These are phyloP conservation scores for Populus davidiana DNA, from an alignment of 345 rosid genomes.

Conservation along the genomic window DNA sequence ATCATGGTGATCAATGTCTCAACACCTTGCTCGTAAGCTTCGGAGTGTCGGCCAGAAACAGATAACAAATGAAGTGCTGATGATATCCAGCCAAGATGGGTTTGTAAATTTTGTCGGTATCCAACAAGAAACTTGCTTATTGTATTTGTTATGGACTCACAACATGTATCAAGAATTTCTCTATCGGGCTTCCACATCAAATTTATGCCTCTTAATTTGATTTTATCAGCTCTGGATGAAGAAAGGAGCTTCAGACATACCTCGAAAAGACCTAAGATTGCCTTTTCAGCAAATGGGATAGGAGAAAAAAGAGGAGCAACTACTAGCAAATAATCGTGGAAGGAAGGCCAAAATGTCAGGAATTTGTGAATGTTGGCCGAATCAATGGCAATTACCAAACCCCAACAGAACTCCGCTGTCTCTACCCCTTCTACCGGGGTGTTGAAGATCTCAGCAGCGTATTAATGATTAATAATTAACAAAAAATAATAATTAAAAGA, in stretches of 20 bases:
- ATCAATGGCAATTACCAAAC: conserved; percentile 47
- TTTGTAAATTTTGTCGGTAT: conserved; percentile 56
- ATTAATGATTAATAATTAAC: too few species aligned
- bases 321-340: conserved; percentile 55
- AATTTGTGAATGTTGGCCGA: conserved; percentile 56
- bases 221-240: conserved; percentile 40
- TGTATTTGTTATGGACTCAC: conserved; percentile 52
- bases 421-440: conserved; percentile 90
- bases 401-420: conserved; percentile 83
- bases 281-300: conserved; percentile 75
- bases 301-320: conserved; percentile 84
- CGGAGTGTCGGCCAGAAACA: conserved; percentile 61
- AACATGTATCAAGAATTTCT: conserved; percentile 71
- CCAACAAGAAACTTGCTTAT: conserved; percentile 59
- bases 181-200: conserved; percentile 91
- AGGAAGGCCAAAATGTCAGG: conserved; percentile 61
- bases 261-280: conserved; percentile 54
- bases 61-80: conserved; percentile 67
- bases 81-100: conserved; percentile 75
- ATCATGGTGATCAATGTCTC: conserved; percentile 60
- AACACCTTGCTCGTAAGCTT: conserved; percentile 70
- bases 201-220: conserved; percentile 63
- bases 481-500: too few species aligned
- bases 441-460: conserved; percentile 25
- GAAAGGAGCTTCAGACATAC: conserved; percentile 61